phyloP scores from a whole-genome alignment of 2,329 filamentous ascomycete genomes.

The Diaporthe sp. region DNA sequence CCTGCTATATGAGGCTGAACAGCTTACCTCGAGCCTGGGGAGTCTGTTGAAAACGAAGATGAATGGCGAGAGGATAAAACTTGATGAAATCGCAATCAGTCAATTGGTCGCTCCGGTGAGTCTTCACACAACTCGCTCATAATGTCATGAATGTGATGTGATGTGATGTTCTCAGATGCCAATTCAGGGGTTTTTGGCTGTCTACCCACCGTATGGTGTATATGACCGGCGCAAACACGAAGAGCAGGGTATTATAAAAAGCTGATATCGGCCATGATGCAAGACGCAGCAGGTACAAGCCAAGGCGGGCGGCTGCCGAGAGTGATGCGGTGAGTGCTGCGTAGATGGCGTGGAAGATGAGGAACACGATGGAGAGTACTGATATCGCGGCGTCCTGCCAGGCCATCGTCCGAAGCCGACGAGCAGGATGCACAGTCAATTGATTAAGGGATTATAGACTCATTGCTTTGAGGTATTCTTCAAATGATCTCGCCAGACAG shows the following conservation, averaged over 20 bases:
- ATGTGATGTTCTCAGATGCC: background rate
- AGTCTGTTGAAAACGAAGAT: constrained; percentile 47
- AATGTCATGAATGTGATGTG: background rate
- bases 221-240: constrained; percentile 39
- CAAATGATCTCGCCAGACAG: background rate
- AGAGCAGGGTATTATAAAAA: constrained; percentile 33
- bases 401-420: constrained; percentile 29
- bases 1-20: too few relatives aligned
- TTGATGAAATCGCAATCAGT: background rate
- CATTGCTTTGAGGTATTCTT: background rate
- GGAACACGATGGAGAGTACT: constrained; percentile 26
- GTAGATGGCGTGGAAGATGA: constrained; percentile 16
- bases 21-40: constrained; percentile 35
- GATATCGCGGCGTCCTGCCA: constrained; percentile 35
- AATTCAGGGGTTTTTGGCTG: background rate
- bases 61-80: constrained; percentile 36
- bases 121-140: background rate
- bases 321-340: constrained; percentile 8
- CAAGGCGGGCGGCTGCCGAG: background rate
- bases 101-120: background rate
- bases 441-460: background rate
- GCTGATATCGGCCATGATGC: constrained; percentile 36
- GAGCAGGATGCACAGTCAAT: background rate
- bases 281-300: constrained; percentile 28
- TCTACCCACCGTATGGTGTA: constrained; percentile 37